Evolutionary conservation across 2,329 filamentous ascomycete species (phyloP).

Genomic region (Colletotrichum chrysophilum): DNA sequence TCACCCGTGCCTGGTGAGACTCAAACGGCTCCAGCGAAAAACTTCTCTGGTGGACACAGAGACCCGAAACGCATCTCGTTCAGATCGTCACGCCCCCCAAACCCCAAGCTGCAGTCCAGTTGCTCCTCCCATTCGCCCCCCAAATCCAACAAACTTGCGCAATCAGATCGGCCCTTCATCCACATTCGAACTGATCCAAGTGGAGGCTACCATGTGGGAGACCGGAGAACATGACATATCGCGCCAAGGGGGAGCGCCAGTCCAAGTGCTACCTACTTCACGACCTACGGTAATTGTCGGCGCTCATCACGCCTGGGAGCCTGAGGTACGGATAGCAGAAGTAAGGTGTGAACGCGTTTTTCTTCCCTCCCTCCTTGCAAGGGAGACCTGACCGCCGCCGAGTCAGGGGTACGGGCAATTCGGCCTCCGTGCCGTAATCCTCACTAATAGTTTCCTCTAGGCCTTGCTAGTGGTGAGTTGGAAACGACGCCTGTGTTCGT

Average conservation of each 20-base stretch:
- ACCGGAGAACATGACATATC: not conserved
- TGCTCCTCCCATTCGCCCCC: not conserved
- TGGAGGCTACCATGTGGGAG: constrained; percentile 6
- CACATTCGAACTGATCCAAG: not conserved
- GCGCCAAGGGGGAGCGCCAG: not conserved
- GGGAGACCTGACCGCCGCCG: not conserved
- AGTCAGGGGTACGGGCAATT: not conserved
- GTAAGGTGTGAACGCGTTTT: not conserved
- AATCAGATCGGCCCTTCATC: constrained; percentile 16
- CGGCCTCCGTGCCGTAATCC: not conserved
- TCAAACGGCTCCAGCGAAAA: not conserved
- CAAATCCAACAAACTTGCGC: not conserved
- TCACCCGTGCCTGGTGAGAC: not conserved
- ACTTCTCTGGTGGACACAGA: not conserved
- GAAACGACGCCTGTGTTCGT: not conserved
- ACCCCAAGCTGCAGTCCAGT: not conserved
- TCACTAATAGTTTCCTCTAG: not conserved
- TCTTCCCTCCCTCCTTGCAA: not conserved
- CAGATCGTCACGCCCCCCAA: not conserved
- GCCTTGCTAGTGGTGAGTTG: not conserved
- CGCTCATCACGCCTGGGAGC: not conserved
- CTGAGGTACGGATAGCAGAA: not conserved
- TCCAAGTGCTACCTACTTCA: not conserved
- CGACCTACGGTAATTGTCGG: constrained; percentile 1
- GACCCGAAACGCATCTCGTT: not conserved